These are phyloP conservation scores for Tylopilus rubrobrunneus DNA, from an alignment of 768 basidiomycete species.

Conservation along the genomic window DNA sequence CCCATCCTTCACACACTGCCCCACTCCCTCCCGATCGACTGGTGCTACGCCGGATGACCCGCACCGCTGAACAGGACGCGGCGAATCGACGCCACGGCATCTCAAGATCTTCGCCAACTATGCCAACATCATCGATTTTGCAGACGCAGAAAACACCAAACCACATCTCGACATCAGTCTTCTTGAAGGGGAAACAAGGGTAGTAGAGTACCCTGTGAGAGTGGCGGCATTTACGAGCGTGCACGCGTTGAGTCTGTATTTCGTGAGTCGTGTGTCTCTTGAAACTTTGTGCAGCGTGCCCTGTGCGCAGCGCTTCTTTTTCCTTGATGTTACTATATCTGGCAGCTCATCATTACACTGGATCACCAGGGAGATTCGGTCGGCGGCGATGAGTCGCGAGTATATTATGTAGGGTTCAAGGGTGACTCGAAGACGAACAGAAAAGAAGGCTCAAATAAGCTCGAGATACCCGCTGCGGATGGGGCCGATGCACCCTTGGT, in stretches of 20 bases:
- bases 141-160: conserved; percentile 61
- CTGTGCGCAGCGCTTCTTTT: not conserved
- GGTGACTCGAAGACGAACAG: conserved; percentile 57
- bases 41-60: not conserved
- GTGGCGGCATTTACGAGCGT: conserved; percentile 75
- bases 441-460: conserved; percentile 57
- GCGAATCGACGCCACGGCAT: conserved; percentile 71
- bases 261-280: conserved; percentile 49
- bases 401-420: conserved; percentile 84
- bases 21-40: conserved; percentile 1
- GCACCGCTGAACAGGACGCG: conserved; percentile 51
- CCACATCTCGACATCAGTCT: conserved; percentile 71
- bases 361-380: conserved; percentile 57
- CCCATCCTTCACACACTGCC: conserved; percentile 3
- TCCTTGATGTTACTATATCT: conserved; percentile 23
- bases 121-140: conserved; percentile 72
- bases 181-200: conserved; percentile 63
- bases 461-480: conserved; percentile 77
- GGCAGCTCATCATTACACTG: conserved; percentile 15
- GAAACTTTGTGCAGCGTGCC: conserved; percentile 12
- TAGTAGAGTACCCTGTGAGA: conserved; percentile 74
- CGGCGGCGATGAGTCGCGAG: conserved; percentile 58
- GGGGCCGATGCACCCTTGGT: conserved; percentile 69
- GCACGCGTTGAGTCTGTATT: conserved; percentile 70
- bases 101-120: conserved; percentile 74